Percentiles rank a stretch among this genome's conserved stretches.
Conservation (phyloP, 1,139 yeast genomes). For the Wickerhamomyces sp. region DNA sequence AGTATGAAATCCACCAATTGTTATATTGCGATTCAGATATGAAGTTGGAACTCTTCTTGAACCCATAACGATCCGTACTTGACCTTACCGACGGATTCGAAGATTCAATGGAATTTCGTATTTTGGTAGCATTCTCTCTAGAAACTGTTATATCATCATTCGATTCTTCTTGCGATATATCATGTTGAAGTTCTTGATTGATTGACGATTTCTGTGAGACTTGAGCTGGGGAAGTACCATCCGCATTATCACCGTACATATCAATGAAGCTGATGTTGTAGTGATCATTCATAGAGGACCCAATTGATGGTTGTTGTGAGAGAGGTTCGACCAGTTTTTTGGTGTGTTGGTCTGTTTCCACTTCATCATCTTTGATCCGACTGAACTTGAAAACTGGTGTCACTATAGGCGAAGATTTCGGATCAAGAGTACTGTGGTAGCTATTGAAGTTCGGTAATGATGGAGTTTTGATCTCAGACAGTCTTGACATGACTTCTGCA, state of each 20-base stretch:
- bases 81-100: conserved; percentile 10
- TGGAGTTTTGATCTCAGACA: conserved; percentile 5
- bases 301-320: neutral
- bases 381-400: conserved; percentile 8
- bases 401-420: neutral
- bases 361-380: neutral
- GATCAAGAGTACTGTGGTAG: neutral
- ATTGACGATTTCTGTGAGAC: neutral
- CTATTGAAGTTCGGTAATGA: conserved; percentile 8
- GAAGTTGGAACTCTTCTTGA: conserved; percentile 56
- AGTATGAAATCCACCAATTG: conserved; percentile 66
- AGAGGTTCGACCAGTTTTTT: too few species aligned
- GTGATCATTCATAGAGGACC: neutral
- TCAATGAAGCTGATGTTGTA: conserved; percentile 6
- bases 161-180: neutral
- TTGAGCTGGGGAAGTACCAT: neutral
- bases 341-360: neutral
- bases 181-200: neutral
- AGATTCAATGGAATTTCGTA: conserved; percentile 19
- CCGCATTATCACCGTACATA: conserved; percentile 4
- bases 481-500: neutral
- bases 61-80: conserved; percentile 75
- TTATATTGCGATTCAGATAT: conserved; percentile 57
- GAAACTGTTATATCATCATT: conserved; percentile 2
- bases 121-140: conserved; percentile 15